Percentiles rank a stretch among this genome's conserved stretches.
Conservation (phyloP, 352 stramenopile species). For the Phytophthora sansomeana region DNA sequence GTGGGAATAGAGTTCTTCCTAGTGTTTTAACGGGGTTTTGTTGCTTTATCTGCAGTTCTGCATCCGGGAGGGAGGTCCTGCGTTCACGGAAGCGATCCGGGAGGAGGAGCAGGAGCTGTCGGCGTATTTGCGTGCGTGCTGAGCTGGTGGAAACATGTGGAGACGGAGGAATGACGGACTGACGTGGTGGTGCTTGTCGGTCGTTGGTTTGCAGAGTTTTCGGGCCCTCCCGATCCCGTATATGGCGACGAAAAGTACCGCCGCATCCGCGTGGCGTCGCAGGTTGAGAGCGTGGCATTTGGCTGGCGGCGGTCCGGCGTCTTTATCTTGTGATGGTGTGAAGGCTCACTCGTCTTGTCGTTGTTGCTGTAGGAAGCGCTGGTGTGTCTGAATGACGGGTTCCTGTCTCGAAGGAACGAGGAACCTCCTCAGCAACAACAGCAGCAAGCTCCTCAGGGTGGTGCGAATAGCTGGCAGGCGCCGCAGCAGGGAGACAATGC, state of each 20-base stretch:
- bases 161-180: not conserved
- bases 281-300: conserved; percentile 40
- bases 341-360: conserved; percentile 26
- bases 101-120: conserved; percentile 78
- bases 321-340: conserved; percentile 14
- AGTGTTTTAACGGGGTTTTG: conserved; percentile 13
- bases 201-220: conserved; percentile 63
- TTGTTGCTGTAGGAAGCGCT: conserved; percentile 63
- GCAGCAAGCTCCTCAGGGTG: conserved; percentile 25
- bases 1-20: not conserved
- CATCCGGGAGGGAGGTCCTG: conserved; percentile 69
- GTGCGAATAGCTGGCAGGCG: conserved; percentile 33
- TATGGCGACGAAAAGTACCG: conserved; percentile 88
- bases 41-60: conserved; percentile 60
- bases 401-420: conserved; percentile 60
- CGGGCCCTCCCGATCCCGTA: conserved; percentile 74
- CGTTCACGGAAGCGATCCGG: conserved; percentile 66
- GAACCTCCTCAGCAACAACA: conserved; percentile 31
- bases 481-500: conserved; percentile 27
- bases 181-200: conserved; percentile 5
- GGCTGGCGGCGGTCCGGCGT: too few relatives aligned
- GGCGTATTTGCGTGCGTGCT: conserved; percentile 72
- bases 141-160: not conserved
- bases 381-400: conserved; percentile 80
- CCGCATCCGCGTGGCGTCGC: conserved; percentile 80